phyloP scores from a whole-genome alignment of 78 protist genomes.

The Chrysochromulina parva region DNA sequence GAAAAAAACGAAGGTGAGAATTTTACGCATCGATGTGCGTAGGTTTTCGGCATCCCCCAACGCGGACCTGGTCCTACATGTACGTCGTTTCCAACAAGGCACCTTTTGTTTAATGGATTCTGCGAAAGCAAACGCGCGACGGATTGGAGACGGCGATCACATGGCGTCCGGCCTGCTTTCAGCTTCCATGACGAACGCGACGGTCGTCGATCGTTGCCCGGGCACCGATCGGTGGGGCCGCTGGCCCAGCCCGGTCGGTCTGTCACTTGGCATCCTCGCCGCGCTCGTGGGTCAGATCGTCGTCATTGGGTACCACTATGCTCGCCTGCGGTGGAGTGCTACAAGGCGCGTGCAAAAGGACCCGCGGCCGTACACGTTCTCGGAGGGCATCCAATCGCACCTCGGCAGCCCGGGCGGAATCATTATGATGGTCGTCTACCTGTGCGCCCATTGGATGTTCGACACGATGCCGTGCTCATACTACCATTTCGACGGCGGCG shows the following conservation, averaged over 20 bases:
- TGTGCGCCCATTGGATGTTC: not conserved
- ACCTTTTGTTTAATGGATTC: too few species aligned
- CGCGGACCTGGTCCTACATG: too few species aligned
- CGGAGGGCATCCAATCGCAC: constrained; percentile 15
- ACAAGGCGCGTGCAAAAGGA: not conserved
- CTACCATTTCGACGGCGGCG: constrained; percentile 13
- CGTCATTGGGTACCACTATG: not conserved
- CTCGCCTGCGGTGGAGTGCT: not conserved
- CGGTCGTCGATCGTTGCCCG: not conserved
- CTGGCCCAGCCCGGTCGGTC: constrained; percentile 35
- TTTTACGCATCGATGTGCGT: too few species aligned
- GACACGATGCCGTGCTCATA: constrained; percentile 22
- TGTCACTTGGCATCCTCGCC: constrained; percentile 6
- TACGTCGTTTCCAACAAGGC: too few species aligned
- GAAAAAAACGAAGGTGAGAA: too few species aligned
- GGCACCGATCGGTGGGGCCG: constrained; percentile 1
- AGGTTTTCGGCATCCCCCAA: too few species aligned
- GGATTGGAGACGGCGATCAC: too few species aligned
- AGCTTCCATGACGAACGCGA: too few species aligned
- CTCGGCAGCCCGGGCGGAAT: constrained; percentile 20
- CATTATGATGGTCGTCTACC: constrained; percentile 3
- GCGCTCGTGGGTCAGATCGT: constrained; percentile 5
- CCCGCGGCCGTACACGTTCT: not conserved
- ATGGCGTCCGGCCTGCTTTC: too few species aligned
- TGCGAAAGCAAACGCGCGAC: too few species aligned